Evolutionary conservation across 306 rosid genomes (phyloP), one percentile per base, ranked within the genome.

Genomic region (Abrus precatorius): DNA sequence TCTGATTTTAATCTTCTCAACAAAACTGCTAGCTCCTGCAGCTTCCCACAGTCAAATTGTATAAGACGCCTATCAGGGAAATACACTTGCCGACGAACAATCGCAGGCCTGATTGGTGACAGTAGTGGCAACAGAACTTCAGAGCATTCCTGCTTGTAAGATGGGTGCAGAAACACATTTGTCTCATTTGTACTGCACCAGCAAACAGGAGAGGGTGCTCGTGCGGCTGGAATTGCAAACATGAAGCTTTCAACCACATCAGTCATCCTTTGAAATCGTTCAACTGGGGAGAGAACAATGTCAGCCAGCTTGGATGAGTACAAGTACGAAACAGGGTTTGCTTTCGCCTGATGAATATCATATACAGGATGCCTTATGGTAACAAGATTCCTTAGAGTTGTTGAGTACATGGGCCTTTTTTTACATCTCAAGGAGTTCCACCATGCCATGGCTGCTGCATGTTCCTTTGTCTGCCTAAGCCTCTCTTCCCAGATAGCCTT

Each of bases 181-280:
- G 88, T 86, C 56, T 82, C 87, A 36, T 79, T 83, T 81, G 85
- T 89, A 88, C 96, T 93, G 76, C 90, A 93, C 98, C 98, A 95
- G 88, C 92, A 89, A 74, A 88, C 79, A 76, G 99, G 99, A 72
- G 91, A 74, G 6, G 98, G 91, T 7, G 92, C 94, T 57, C 99
- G 92, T 48, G 99, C 98, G 5, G 99, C 97, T 30, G 99, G 99
- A 80, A 95, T 95, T 75, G 97, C 92, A 88, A 95, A 95, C 94
- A 92, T 86, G 89, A 95, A 95, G 79, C 99, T 85, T 86, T 95
- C 99, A 79, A 95, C 98, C 52, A 93, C 85, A 85, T 88, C 89
- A 61, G 83, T 84, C 90, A 86, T 90, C 87, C 72, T 85, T 71
- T 80, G 89, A 60, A 93, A 92, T 69, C 94, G 98, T 81, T 95